These are phyloP conservation scores for Guadua angustifolia DNA, from an alignment of 176 grass and related monocot genomes.

Conservation along the genomic window DNA sequence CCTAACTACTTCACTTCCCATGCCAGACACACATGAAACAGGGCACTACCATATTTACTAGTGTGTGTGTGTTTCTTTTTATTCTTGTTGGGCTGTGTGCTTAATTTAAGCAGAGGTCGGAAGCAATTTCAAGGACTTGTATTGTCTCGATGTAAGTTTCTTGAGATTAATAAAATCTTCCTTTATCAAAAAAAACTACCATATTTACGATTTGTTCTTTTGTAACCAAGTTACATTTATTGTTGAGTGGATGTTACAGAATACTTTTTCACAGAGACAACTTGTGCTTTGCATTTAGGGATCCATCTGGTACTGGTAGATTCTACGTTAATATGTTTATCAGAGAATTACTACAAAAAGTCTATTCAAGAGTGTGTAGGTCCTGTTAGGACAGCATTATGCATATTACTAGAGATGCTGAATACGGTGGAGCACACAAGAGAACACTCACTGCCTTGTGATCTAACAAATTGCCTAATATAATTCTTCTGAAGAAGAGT, in stretches of 20 bases:
- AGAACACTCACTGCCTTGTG: conserved; percentile 23
- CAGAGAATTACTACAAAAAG: neutral
- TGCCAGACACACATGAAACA: conserved; percentile 20
- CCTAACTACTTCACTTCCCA: neutral
- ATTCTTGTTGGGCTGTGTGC: no score
- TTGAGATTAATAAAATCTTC: no score
- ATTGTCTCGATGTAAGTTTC: no score
- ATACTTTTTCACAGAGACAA: neutral
- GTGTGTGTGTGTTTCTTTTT: no score
- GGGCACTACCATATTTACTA: neutral
- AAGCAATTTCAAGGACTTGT: no score
- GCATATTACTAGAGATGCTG: conserved; percentile 15
- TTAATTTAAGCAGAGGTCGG: no score
- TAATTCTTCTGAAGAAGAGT: neutral
- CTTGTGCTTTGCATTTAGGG: conserved; percentile 9
- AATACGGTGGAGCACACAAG: neutral
- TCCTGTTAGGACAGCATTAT: conserved; percentile 28
- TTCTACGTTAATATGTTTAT: conserved; percentile 17
- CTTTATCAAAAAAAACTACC: no score
- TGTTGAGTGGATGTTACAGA: conserved; percentile 9
- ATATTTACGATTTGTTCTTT: neutral
- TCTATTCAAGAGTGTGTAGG: neutral
- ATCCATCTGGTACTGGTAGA: neutral
- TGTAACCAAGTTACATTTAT: conserved; percentile 6
- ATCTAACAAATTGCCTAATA: neutral